Base-by-base conservation (phyloP, 2,329 filamentous ascomycete species). In the Geosmithia putterillii region DNA sequence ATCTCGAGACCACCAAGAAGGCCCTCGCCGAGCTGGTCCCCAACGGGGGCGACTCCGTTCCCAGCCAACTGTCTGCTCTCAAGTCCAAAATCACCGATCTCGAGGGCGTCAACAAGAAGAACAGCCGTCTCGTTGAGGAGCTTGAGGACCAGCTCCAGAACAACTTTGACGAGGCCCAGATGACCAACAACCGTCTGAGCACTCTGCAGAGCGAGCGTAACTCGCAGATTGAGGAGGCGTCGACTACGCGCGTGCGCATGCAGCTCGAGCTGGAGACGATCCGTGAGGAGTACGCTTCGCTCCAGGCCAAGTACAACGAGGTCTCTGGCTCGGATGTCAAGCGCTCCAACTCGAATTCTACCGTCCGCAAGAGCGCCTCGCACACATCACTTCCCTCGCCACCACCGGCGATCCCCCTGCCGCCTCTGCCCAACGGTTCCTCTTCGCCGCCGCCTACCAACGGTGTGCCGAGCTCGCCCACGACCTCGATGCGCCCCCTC, bases 111-210 rank as follows among this genome's bases (percentile, higher is more conserved):
- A 94, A 94, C 70, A 82, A 87, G 67, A 95, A 94, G 73, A 94
- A 92, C 61, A 84, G 86, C 37, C 80, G 87, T 19, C 71, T 98
- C 12, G 86, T 98, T 8, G 87, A 96, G 59, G 90, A 98, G 64
- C 79, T 98, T 5, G 92, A 98, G 63, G 90, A 96, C 54, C 92
- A 98, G 62, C 79, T 98, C 43, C 89, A 90, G 57, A 86, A 76
- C 58, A 95, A 92, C 65, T 98, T 88, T 62, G 92, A 98, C 56
- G 86, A 95, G 59, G 88, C 90, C 47, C 86, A 95, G 57, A 70
- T 79, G 46, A 81, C 82, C 12, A 88, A 78, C 60, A 94, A 95
- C 65, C 81, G 90, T 43, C 68, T 96, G 43, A 95, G 89, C 42
- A 81, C 84, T 40, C 70, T 90, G 41, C 82, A 88, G 56, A 76